These are phyloP conservation scores for Morella rubra DNA, from an alignment of 306 rosid genomes.

Conservation along the genomic window DNA sequence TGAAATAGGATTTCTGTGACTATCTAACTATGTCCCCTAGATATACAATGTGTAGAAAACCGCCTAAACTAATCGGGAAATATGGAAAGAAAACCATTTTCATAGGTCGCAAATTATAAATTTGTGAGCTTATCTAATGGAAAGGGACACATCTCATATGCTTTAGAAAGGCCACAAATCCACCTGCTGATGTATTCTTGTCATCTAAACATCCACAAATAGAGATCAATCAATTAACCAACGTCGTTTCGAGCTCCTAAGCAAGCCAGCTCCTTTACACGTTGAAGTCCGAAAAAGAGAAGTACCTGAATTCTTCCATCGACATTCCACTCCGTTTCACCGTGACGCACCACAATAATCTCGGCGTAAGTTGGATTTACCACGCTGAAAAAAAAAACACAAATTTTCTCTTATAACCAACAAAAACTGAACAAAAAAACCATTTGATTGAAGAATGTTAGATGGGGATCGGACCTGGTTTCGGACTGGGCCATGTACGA, in stretches of 20 bases:
- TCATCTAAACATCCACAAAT: not conserved
- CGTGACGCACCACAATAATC: slow-evolving; percentile 81
- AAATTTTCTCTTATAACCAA: not conserved
- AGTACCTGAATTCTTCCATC: slow-evolving; percentile 75
- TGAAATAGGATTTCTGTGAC: not conserved
- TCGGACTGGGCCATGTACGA: slow-evolving; percentile 41
- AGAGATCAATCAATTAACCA: not conserved
- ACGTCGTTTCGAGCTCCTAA: not conserved
- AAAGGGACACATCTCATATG: not conserved
- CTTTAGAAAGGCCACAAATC: not conserved
- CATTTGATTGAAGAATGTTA: slow-evolving; percentile 3
- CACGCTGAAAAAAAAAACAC: slow-evolving; percentile 24
- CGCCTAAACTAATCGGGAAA: not conserved
- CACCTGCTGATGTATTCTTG: not conserved
- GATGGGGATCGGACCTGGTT: slow-evolving; percentile 47
- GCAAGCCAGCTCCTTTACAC: not conserved
- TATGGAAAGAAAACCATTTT: not conserved
- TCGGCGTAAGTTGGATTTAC: slow-evolving; percentile 53
- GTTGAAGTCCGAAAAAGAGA: slow-evolving; percentile 14
- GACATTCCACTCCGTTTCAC: slow-evolving; percentile 89
- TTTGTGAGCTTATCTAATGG: not conserved
- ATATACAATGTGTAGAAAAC: not conserved
- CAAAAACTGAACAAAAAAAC: not conserved
- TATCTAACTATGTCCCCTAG: not conserved
- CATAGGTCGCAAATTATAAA: not conserved